Evolutionary conservation across 2,329 filamentous ascomycete species (phyloP), one percentile per base, ranked within the genome.

Genomic region (Arthrobotrys iridis): DNA sequence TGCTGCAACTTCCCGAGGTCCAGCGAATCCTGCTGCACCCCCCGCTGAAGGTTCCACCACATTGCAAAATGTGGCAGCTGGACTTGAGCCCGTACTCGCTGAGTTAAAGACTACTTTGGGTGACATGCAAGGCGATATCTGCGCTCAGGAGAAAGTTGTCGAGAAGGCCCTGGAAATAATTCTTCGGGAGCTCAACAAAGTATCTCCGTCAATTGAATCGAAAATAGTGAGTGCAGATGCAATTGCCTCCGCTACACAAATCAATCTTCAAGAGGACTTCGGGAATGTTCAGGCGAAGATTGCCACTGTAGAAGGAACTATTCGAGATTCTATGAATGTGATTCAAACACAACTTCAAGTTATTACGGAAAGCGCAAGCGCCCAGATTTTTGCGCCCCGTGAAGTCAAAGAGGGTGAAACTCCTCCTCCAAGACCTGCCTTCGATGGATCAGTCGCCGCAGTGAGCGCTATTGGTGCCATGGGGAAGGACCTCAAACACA

Each of bases 51-150:
- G 18, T 4, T 55, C 62, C 15, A 87, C 89, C 70, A 92, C 95
- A 80, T 94, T 93, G 0, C 93, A 97, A 81, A 92, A 97, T 81
- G 89, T 96, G 10, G 85, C 97, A 3, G 92, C 95, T 81, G 91
- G 93, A 0, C 90, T 96, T 45, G 94, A 93, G 78, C 92, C 96
- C 80, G 93, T 93, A 0, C 86, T 97, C 11, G 93, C 96, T 78
- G 90, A 88, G 78, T 87, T 98, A 4, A 89, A 93, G 8, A 83
- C 85, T 10, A 91, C 96, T 71, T 91, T 98, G 64, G 92, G 97
- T 78, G 86, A 85, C 13, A 48, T 74, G 28, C 62, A 65, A 18
- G 57, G 55, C 4, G 55, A 67, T 50, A 58, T 74, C 43, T 43
- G 57, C 8, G 63, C 55, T 4, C 72, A 76, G 26, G 72, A 76